Evolutionary conservation across 1,139 yeast genomes (phyloP).

Genomic region (Komagataea norvegica): DNA sequence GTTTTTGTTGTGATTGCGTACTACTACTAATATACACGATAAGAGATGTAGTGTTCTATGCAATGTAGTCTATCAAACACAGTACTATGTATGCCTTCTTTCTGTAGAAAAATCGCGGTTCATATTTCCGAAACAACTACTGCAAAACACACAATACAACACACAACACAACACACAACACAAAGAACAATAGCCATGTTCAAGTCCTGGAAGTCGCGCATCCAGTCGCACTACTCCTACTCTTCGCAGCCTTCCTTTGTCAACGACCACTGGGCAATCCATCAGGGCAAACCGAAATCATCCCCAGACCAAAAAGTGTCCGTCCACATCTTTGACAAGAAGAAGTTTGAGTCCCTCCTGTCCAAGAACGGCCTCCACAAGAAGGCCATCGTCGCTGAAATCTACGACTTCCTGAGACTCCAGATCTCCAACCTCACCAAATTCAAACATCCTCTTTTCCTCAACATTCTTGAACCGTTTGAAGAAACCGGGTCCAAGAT

Average conservation of each 20-base stretch:
- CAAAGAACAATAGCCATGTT: conserved; percentile 6
- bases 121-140: too few relatives aligned
- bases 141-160: too few relatives aligned
- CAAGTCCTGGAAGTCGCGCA: conserved; percentile 46
- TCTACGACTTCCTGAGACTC: conserved; percentile 43
- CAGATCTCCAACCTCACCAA: conserved; percentile 71
- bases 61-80: too few relatives aligned
- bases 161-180: neutral
- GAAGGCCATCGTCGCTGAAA: conserved; percentile 33
- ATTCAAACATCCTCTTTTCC: conserved; percentile 71
- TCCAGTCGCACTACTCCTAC: conserved; percentile 66
- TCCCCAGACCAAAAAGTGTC: conserved; percentile 49
- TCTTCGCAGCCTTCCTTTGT: conserved; percentile 69
- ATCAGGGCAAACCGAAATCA: conserved; percentile 59
- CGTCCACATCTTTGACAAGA: conserved; percentile 85
- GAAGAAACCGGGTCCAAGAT: conserved; percentile 79
- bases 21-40: too few relatives aligned
- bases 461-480: conserved; percentile 29
- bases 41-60: too few relatives aligned
- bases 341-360: conserved; percentile 59
- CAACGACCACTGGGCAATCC: conserved; percentile 81
- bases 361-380: conserved; percentile 46
- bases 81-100: too few relatives aligned
- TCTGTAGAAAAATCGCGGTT: too few relatives aligned
- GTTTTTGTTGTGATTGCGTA: too few relatives aligned